Percentiles rank a stretch among this genome's conserved stretches.
phyloP scores from a whole-genome alignment of 176 grass and related monocot genomes.

The Paspalum vaginatum region DNA sequence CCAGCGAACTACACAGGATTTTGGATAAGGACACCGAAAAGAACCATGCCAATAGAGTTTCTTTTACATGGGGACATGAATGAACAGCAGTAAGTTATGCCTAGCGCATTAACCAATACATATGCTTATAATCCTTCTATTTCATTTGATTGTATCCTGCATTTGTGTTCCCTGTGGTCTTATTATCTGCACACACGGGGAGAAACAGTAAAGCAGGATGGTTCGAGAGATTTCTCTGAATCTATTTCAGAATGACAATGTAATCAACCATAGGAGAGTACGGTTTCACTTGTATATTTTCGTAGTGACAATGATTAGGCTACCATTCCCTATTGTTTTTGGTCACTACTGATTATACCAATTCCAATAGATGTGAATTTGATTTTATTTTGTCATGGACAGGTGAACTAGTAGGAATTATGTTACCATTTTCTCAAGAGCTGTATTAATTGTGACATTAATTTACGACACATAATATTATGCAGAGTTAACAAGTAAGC shows the following conservation, averaged over 20 bases:
- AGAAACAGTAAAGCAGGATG: not conserved
- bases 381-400: too few species aligned
- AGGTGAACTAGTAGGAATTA: not conserved
- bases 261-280: too few species aligned
- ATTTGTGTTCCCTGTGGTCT: not conserved
- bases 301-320: not conserved
- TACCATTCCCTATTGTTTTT: not conserved
- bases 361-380: not conserved
- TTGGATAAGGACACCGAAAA: not conserved
- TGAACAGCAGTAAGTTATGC: not conserved
- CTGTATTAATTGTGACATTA: not conserved
- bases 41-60: not conserved
- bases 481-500: not conserved
- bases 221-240: not conserved
- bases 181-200: not conserved
- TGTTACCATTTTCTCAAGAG: not conserved
- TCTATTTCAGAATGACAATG: not conserved
- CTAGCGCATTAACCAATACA: not conserved
- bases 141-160: not conserved
- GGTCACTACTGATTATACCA: not conserved
- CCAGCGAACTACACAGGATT: conserved; percentile 62
- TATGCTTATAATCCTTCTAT: not conserved
- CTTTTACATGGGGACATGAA: not conserved
- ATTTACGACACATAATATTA: not conserved
- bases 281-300: not conserved